A percentile compares a stretch with the other conserved stretches of the same genome.
Conservation (phyloP, 148 eudicot species). For the Rhododendron kiyosumense region DNA sequence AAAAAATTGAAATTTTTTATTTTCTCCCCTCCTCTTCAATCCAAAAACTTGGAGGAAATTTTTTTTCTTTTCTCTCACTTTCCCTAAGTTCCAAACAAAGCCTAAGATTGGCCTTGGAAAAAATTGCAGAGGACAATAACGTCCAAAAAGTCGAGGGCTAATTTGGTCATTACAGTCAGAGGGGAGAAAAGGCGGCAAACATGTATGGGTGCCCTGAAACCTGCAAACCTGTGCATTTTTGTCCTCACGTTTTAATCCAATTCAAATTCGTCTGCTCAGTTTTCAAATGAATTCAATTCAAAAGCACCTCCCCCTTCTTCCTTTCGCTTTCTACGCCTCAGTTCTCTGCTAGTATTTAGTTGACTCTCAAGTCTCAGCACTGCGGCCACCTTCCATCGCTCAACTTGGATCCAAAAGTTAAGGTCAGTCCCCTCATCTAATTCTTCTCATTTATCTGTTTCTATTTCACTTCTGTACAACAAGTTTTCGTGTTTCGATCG, state of each 20-base stretch:
- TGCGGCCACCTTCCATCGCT: background rate
- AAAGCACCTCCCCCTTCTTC: too few relatives aligned
- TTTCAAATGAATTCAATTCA: too few relatives aligned
- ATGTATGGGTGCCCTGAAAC: background rate
- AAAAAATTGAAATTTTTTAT: too few relatives aligned
- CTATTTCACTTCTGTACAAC: background rate
- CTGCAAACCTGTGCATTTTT: background rate
- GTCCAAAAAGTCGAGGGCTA: slow-evolving; percentile 23
- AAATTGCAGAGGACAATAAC: background rate
- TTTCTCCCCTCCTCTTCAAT: too few relatives aligned
- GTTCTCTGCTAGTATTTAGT: background rate
- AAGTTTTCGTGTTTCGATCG: background rate
- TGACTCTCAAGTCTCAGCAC: background rate
- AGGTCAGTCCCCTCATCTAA: background rate
- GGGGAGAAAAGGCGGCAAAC: slow-evolving; percentile 22
- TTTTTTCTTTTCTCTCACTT: too few relatives aligned
- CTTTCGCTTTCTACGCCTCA: background rate
- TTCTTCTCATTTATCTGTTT: background rate
- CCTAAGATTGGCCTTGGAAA: too few relatives aligned
- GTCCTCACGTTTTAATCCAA: background rate
- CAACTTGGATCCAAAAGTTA: background rate
- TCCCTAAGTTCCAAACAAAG: too few relatives aligned
- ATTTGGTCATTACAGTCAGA: background rate
- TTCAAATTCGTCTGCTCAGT: background rate
- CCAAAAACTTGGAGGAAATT: too few relatives aligned